Base-by-base conservation (phyloP, 306 rosid species). In the Trifolium fragiferum region DNA sequence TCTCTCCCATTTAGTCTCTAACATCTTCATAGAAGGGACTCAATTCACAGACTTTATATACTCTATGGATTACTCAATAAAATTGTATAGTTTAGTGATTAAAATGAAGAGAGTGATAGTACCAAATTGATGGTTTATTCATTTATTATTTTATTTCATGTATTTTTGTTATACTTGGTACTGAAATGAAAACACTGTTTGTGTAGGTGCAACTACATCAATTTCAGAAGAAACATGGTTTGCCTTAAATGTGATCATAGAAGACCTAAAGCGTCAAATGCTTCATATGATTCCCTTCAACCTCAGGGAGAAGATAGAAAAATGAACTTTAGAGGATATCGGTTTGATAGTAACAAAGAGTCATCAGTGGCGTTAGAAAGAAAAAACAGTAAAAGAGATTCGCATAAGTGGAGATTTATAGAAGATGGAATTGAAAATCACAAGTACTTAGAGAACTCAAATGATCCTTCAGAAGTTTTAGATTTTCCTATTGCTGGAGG, bases 181-280 rank as follows among this genome's bases (percentile, higher is more conserved):
- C 64, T 76, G 59, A 66, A 44, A 50, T 49, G 21, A 60, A 47
- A 41, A 72, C 63, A 72, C 58, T 72, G 25, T 76, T 19, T 51
- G 21, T 80, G 74, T 73, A 89, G 98, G 84, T 93, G 96, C 82
- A 93, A 87, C 82, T 93, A 89, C 78, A 66, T 91, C 66, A 91
- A 91, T 78, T 93, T 93, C 81, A 87, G 96, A 77, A 89, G 86
- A 85, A 93, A 93, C 84, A 89, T 89, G 89, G 73, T 83, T 65
- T 91, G 94, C 78, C 83, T 93, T 71, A 88, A 84, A 85, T 89
- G 98, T 46, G 96, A 93, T 74, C 92, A 89, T 76, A 86, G 76
- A 84, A 85, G 92, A 44, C 87, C 90, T 2, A 89, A 67, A 79
- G 81, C 74, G 70, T 78, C 73, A 66, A 83, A 54, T 72, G 66